Conservation (phyloP, 139 green algal species). For the Pleodorina starrii region DNA sequence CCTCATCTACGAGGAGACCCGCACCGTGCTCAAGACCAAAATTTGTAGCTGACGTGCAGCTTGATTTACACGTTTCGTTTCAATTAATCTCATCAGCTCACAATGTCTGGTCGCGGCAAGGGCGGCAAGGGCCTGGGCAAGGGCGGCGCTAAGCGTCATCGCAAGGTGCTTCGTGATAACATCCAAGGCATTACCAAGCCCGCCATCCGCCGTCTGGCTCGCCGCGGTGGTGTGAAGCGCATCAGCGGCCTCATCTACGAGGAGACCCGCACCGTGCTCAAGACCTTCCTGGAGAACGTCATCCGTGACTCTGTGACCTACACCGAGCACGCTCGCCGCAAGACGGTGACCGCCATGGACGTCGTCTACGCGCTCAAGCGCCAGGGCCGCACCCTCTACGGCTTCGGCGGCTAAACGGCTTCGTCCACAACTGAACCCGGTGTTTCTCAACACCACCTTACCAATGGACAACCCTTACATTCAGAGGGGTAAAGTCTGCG, state of each 20-base stretch:
- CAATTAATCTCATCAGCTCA: no score
- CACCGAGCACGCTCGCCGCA: conserved; percentile 96
- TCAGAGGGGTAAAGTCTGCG: no score
- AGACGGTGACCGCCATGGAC: conserved; percentile 97
- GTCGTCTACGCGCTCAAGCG: conserved; percentile 97
- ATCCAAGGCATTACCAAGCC: conserved; percentile 97
- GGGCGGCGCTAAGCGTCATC: conserved; percentile 91
- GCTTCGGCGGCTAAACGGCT: conserved; percentile 95
- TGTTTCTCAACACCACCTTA: no score
- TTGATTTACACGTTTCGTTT: no score
- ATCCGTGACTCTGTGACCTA: conserved; percentile 96
- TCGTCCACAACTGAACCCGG: no score
- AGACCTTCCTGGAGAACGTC: conserved; percentile 95
- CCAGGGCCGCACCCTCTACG: conserved; percentile 96
- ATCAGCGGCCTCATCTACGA: conserved; percentile 92
- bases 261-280: conserved; percentile 89
- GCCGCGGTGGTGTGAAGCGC: conserved; percentile 69
- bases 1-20: conserved; percentile 3
- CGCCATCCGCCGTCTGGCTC: conserved; percentile 88
- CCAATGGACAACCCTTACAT: no score
- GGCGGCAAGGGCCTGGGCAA: conserved; percentile 95
- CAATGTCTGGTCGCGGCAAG: conserved; percentile 93
- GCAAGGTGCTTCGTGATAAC: conserved; percentile 94
- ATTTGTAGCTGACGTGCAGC: no score
- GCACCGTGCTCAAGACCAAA: no score